Base-by-base conservation (phyloP, 805 yeast species). In the Cyberlindnera misumaiensis region DNA sequence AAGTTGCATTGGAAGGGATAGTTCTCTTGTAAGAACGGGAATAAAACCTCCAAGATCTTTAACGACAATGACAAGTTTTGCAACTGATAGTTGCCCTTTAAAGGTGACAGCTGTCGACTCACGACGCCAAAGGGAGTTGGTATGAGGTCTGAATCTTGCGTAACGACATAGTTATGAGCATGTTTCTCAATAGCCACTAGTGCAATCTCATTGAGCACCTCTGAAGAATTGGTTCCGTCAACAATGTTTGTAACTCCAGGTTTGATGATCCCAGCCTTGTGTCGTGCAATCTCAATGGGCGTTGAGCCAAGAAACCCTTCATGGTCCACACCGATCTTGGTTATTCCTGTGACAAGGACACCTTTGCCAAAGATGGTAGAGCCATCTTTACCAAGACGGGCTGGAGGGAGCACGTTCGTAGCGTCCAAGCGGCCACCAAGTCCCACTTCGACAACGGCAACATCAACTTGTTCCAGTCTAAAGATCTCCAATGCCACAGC, bases 401-500 rank as follows among this genome's bases (percentile, higher is more conserved):
- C 42, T 2, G 60, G 60, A 8, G 61, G 60, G 2, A 82, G 56
- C 0, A 84, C 84, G 62, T 90, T 90, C 0, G 98, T 90, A 1
- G 97, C 86, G 60, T 90, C 98, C 11, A 77, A 56, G 30, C 83
- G 60, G 0, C 98, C 98, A 3, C 98, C 98, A 6, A 93, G 64
- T 0, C 98, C 98, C 4, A 88, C 97, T 58, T 90, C 98, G n/a
- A 90, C 60, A 1, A 90, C 76, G 0, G 95, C 96, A 39, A 83
- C 62, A 17, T 81, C 78, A 5, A 88, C 82, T 1, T 69, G 59
- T 31, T 67, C 66, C 10, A 70, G 52, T 28, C 68, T 67, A 57
- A 93, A 93, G 17, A 86, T 73, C 48, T 81, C 74, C 49, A 87
- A 77, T 1, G 97, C 97, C 0, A 83, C 76, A 16, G 88, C 90